Conservation (phyloP, 163 green algal genomes). For the Scenedesmus sp. region DNA sequence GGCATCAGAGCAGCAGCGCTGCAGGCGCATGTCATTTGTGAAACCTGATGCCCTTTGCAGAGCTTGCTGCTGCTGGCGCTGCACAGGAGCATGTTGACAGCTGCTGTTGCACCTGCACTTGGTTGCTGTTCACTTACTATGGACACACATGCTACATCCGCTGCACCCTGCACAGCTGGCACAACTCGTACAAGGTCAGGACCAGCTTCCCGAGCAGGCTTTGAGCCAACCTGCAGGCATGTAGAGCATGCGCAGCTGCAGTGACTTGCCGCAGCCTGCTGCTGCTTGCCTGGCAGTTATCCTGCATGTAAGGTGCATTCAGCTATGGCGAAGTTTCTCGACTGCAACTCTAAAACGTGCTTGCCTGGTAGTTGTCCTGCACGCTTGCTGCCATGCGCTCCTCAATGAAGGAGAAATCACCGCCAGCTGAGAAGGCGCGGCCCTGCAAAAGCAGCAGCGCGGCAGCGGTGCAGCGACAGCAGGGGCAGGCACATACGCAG, state of each 20-base stretch:
- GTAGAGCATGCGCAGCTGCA: background rate
- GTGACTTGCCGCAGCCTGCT: background rate
- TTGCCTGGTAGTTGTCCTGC: constrained; percentile 32
- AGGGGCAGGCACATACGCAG: background rate
- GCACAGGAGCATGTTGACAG: too few species aligned
- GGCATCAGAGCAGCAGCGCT: too few species aligned
- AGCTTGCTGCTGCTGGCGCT: too few species aligned
- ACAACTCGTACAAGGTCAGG: too few species aligned
- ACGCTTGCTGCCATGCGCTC: constrained; percentile 19
- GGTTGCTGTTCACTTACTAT: too few species aligned
- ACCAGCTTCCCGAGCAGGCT: too few species aligned
- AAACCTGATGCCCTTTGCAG: too few species aligned
- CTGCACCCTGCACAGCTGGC: too few species aligned
- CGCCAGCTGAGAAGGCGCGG: constrained; percentile 45
- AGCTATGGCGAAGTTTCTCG: background rate
- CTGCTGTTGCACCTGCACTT: too few species aligned
- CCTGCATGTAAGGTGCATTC: background rate
- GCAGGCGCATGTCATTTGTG: too few species aligned
- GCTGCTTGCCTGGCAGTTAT: background rate
- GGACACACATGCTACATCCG: too few species aligned
- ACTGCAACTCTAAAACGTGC: background rate
- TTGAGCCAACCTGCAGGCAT: too few species aligned
- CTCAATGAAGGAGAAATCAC: constrained; percentile 48
- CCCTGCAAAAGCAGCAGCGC: background rate
- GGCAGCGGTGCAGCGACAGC: background rate